Evolutionary conservation across 2,329 filamentous ascomycete genomes (phyloP).

Genomic region (Venturiaceae sp.): DNA sequence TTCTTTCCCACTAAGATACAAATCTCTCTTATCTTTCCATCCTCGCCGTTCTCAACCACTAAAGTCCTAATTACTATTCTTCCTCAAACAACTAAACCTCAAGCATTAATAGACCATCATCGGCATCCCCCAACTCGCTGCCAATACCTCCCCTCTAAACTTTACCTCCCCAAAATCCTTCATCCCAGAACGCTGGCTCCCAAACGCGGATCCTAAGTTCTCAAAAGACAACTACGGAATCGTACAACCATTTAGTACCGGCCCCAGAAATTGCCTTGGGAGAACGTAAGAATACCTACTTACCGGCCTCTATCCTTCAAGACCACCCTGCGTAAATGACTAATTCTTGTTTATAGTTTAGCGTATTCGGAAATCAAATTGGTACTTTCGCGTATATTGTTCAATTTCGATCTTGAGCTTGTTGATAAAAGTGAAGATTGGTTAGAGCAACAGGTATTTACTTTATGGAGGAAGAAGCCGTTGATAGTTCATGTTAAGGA

Average conservation of each 20-base stretch:
- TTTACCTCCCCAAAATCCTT: slow-evolving; percentile 20
- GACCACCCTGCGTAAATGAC: no score
- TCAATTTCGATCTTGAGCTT: neutral
- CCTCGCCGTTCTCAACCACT: no score
- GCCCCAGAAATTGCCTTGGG: slow-evolving; percentile 8
- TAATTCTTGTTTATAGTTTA: no score
- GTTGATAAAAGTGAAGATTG: neutral
- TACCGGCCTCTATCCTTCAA: no score
- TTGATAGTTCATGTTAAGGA: no score
- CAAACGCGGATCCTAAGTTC: neutral
- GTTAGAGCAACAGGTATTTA: neutral
- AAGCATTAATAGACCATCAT: neutral
- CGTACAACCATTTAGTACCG: slow-evolving; percentile 6
- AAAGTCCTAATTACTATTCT: no score
- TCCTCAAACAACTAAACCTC: neutral
- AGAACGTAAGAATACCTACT: neutral
- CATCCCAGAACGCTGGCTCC: slow-evolving; percentile 25
- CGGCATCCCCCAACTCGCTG: neutral
- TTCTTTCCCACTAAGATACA: no score
- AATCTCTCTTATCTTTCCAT: no score
- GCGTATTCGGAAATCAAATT: neutral
- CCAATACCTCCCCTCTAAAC: slow-evolving; percentile 19
- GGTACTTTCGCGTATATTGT: neutral
- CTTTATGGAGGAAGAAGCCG: neutral
- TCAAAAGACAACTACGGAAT: neutral